Percentiles rank a stretch among this genome's conserved stretches.
Conservation (phyloP, 2,329 filamentous ascomycete genomes). For the Knufia fluminis region DNA sequence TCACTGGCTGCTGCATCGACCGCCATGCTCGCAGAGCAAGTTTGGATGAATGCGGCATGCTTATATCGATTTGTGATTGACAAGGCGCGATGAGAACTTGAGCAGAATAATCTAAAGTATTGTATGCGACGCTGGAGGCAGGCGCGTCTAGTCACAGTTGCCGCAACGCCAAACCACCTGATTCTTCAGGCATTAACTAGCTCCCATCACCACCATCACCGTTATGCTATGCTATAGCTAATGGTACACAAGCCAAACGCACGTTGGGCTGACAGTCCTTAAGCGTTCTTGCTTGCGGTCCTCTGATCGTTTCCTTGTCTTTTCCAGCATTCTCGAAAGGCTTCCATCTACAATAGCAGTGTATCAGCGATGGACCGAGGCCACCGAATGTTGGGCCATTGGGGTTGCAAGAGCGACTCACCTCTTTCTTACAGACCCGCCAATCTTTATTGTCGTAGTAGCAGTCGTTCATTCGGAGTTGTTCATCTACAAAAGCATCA, state of each 20-base stretch:
- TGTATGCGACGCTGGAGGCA: not conserved
- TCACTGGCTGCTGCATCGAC: not conserved
- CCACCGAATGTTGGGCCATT: conserved; percentile 5
- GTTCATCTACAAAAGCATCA: conserved; percentile 57
- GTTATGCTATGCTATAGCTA: not conserved
- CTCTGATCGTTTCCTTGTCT: conserved; percentile 74
- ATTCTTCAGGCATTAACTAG: conserved; percentile 2
- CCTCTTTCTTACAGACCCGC: conserved; percentile 79
- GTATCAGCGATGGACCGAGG: conserved; percentile 5
- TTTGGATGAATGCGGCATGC: conserved; percentile 5
- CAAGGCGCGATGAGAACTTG: not conserved
- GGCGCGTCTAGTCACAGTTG: not conserved
- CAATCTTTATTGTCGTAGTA: conserved; percentile 96
- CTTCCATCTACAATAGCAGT: conserved; percentile 62
- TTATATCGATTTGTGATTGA: not conserved
- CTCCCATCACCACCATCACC: not conserved
- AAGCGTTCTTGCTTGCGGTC: conserved; percentile 62
- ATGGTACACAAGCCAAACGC: not conserved
- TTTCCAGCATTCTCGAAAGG: conserved; percentile 87
- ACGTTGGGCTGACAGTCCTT: not conserved
- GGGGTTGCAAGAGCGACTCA: conserved; percentile 39
- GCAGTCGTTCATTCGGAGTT: conserved; percentile 84
- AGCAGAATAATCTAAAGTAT: not conserved
- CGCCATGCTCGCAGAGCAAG: conserved; percentile 5
- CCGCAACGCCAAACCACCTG: conserved; percentile 16